Evolutionary conservation across 345 rosid species (phyloP), one percentile per base, ranked within the genome.

Genomic region (Ceriops decandra): DNA sequence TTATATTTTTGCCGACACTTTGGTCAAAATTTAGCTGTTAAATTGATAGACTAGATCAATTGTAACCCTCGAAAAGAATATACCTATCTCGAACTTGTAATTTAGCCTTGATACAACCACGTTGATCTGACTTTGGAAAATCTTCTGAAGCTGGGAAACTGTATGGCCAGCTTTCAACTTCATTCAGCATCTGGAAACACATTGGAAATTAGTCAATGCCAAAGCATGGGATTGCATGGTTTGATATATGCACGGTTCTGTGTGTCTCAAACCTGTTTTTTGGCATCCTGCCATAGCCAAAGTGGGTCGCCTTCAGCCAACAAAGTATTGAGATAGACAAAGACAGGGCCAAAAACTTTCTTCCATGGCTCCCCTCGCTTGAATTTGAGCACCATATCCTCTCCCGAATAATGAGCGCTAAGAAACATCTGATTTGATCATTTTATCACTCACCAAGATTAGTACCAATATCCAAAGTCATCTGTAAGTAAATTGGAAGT

Each of bases 341-440:
- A 91, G 57, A 93, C 88, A 27, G 96, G 98, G 68, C 98, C 97
- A 69, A 89, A 91, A 42, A 90, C 97, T 68, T 89, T 93, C 85
- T 90, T 93, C 98, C 98, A 93, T 56, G 73, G 69, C 72, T 93
- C 98, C 24, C 80, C 85, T 6, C 77, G 71, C 71, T 64, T 75
- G 56, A 93, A 79, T 62, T 82, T 90, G 32, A 90, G 87, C 35
- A 83, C 87, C 59, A 90, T 66, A 35, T 93, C 98, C 1, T 87
- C 93, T 58, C 98, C 98, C 15, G 90, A 51, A 59, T 93, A 90
- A 74, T 90, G 97, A 33, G 93, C 82, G 78, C 98, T 90, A 35
- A 85, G 81, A 74, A 89, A 93, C 78, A 90, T 87, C 98, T 92
- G 87, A 68, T 32, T 16, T 16, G 38, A 28, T 74, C 57, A 49